Evolutionary conservation across 129 eudicot species (phyloP), one percentile per base, ranked within the genome.

Genomic region (Lonicera japonica): DNA sequence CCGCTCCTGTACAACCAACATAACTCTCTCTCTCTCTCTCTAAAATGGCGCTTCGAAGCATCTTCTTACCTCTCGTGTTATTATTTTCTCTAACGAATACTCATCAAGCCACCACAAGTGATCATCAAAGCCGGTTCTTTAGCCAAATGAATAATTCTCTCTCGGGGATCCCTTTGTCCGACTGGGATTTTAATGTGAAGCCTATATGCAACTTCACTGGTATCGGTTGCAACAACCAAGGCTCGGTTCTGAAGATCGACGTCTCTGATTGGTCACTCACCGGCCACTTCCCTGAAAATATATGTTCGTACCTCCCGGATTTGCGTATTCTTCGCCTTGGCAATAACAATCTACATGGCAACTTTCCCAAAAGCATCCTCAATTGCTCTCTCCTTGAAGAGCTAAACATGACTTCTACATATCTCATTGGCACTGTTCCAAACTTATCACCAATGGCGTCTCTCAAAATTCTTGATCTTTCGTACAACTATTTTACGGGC

Each of bases 281-380:
- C 0, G 97, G 95, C 25, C 57, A 6, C 11, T 79, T 90, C 59
- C 95, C 97, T 4, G 82, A 78, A 58, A 54, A 82, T 25, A 72
- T 84, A 22, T 90, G 95, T 66, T 63, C 87, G 41, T 87, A 86
- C 41, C 73, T 84, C 20, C 95, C 94, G 3, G 47, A 80, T 22
- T 70, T 91, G 21, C 79, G 78, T 14, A 54, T 67, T 22, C 70
- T 86, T 14, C 74, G 74, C 41, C 56, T 82, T 19, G 84, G 87
- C 36, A 68, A 63, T 25, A 90, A 90, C 72, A 70, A 74, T 18
- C 64, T 90, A 24, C 64, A 71, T 24, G 90, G 84, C 7, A 54
- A 36, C 24, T 87, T 87, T 40, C 94, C 87, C 3, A 65, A 61
- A 21, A 71, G 80, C 67, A 68, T 86, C 69, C 77, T 72, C 68